Conservation (phyloP, 192 early-diverging fungal genomes). For the Podila clonocystis region DNA sequence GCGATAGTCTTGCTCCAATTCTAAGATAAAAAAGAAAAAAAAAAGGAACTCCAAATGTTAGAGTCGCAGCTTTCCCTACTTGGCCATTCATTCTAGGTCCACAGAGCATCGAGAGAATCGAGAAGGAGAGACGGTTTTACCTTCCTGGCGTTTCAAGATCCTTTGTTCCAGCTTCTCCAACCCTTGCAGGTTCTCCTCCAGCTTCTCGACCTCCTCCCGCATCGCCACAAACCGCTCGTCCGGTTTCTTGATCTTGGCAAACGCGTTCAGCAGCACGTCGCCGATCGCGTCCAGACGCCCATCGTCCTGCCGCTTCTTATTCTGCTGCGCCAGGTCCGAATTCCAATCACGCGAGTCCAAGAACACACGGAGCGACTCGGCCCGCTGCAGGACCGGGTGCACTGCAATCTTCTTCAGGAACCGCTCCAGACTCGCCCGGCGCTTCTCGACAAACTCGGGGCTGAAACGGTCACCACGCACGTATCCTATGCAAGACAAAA, state of each 20-base stretch:
- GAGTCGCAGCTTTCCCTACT: background rate
- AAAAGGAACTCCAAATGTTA: background rate
- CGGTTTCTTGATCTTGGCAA: slow-evolving; percentile 88
- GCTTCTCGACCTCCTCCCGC: slow-evolving; percentile 81
- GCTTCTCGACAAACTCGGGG: slow-evolving; percentile 89
- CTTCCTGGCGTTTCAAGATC: slow-evolving; percentile 74
- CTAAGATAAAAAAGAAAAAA: slow-evolving; percentile 35
- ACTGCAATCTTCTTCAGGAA: slow-evolving; percentile 84
- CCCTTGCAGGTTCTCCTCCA: slow-evolving; percentile 88
- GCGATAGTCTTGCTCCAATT: slow-evolving; percentile 80
- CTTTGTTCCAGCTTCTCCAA: slow-evolving; percentile 86
- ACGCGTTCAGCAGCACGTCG: slow-evolving; percentile 89
- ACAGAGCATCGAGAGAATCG: no score
- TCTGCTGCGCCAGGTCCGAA: slow-evolving; percentile 48
- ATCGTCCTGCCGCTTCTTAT: slow-evolving; percentile 56
- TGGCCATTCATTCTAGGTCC: background rate
- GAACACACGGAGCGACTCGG: slow-evolving; percentile 79
- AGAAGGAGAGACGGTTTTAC: background rate
- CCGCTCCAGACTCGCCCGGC: slow-evolving; percentile 81
- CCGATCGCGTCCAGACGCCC: slow-evolving; percentile 84
- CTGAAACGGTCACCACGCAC: slow-evolving; percentile 95
- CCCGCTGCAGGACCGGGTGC: slow-evolving; percentile 83
- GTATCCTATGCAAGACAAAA: slow-evolving; percentile 71
- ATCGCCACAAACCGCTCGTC: slow-evolving; percentile 89
- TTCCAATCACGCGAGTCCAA: slow-evolving; percentile 84